Evolutionary conservation across 2,329 filamentous ascomycete genomes (phyloP).

Genomic region (Corinectria fuckeliana): DNA sequence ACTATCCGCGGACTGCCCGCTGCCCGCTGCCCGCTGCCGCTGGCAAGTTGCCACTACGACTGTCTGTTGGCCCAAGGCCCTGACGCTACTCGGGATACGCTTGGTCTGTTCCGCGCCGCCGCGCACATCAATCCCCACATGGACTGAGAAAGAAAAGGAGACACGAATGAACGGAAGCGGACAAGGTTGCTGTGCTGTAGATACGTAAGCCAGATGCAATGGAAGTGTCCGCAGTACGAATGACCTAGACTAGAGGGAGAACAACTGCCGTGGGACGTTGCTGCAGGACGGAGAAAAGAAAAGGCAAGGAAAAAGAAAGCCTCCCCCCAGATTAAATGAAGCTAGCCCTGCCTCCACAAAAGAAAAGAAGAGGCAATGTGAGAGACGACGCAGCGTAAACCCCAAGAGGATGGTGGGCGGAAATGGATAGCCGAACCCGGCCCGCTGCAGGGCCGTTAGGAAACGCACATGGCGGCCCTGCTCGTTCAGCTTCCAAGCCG

Average conservation of each 20-base stretch:
- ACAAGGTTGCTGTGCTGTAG: no score
- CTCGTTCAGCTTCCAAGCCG: neutral
- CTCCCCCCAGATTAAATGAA: neutral
- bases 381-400: neutral
- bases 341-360: neutral
- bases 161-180: neutral
- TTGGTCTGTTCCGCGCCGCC: neutral
- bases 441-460: constrained; percentile 36
- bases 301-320: neutral
- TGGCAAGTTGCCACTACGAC: neutral
- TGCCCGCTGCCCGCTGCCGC: neutral
- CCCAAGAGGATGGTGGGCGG: neutral
- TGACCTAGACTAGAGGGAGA: neutral
- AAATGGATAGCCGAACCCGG: constrained; percentile 22
- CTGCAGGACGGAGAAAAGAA: neutral
- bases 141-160: neutral
- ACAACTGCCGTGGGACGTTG: neutral
- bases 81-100: neutral
- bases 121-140: neutral
- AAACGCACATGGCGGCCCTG: constrained; percentile 27
- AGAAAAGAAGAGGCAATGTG: neutral
- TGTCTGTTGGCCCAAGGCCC: neutral
- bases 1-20: neutral
- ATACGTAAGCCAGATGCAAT: no score
- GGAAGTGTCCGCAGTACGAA: no score